phyloP scores from a whole-genome alignment of 306 rosid species.

The Dalbergia oliveri region DNA sequence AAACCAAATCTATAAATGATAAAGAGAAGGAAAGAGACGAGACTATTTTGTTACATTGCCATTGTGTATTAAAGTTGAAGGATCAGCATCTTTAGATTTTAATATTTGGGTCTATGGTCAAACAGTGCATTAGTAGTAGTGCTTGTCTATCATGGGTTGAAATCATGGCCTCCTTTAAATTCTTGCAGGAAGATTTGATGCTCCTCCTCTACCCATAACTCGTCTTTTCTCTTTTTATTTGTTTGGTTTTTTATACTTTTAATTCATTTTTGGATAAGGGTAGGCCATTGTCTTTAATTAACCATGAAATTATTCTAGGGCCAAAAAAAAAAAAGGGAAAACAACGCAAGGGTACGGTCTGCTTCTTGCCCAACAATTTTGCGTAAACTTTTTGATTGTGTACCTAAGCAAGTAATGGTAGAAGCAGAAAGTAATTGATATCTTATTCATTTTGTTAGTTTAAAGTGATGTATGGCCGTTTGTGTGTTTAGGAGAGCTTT shows the following conservation, averaged over 20 bases:
- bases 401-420: background rate
- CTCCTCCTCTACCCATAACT: conserved; percentile 13
- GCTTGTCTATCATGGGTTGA: background rate
- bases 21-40: background rate
- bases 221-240: background rate
- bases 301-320: background rate
- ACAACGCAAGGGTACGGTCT: background rate
- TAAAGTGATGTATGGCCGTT: too few relatives aligned
- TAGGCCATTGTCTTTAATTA: background rate
- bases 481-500: too few relatives aligned
- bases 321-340: background rate
- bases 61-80: background rate
- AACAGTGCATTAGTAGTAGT: background rate
- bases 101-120: background rate
- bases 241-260: background rate
- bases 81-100: background rate
- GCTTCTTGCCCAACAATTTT: background rate
- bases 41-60: background rate
- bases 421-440: too few relatives aligned
- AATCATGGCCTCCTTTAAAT: background rate
- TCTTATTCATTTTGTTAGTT: too few relatives aligned
- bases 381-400: background rate
- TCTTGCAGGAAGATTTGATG: conserved; percentile 39
- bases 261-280: background rate
- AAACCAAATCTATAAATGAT: too few relatives aligned